These are phyloP conservation scores for Dioscorea dumetorum DNA, from an alignment of 106 monocot genomes.

Conservation along the genomic window DNA sequence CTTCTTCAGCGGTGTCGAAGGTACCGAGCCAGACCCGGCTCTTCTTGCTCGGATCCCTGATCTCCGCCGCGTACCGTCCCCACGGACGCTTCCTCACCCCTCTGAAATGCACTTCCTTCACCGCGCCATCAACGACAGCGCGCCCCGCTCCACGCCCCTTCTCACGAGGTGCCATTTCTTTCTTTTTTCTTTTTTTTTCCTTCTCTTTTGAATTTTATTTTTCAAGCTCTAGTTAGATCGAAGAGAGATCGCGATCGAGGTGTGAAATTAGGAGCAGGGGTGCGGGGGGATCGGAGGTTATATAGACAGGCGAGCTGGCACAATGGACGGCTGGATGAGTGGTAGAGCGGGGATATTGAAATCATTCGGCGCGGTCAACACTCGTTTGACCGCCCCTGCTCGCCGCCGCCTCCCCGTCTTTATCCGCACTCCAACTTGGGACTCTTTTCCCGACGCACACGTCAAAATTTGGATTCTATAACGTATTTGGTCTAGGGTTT, in stretches of 20 bases:
- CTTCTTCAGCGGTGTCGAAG: constrained; percentile 42
- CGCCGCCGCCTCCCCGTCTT: constrained; percentile 12
- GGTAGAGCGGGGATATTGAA: constrained; percentile 21
- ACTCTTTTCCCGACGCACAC: not conserved
- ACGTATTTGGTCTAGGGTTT: not conserved
- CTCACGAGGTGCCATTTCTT: constrained; percentile 16
- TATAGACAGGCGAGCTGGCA: not conserved
- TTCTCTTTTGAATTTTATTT: not conserved
- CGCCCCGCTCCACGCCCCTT: constrained; percentile 3
- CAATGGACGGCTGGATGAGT: constrained; percentile 6
- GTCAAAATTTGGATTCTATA: not conserved
- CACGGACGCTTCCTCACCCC: constrained; percentile 45
- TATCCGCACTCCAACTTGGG: not conserved
- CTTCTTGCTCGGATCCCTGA: constrained; percentile 43
- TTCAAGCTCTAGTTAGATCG: not conserved
- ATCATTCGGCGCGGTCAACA: constrained; percentile 25
- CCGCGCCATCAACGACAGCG: not conserved
- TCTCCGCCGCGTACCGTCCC: constrained; percentile 49
- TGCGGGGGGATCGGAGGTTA: not conserved
- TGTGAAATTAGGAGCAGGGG: not conserved
- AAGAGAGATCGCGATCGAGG: not conserved
- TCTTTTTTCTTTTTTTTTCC: not conserved
- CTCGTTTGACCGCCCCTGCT: constrained; percentile 6
- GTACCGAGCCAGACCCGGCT: constrained; percentile 39
- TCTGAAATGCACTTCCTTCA: constrained; percentile 21